Evolutionary conservation across 495 filamentous ascomycete genomes (phyloP).

Genomic region (Neurospora sp.): DNA sequence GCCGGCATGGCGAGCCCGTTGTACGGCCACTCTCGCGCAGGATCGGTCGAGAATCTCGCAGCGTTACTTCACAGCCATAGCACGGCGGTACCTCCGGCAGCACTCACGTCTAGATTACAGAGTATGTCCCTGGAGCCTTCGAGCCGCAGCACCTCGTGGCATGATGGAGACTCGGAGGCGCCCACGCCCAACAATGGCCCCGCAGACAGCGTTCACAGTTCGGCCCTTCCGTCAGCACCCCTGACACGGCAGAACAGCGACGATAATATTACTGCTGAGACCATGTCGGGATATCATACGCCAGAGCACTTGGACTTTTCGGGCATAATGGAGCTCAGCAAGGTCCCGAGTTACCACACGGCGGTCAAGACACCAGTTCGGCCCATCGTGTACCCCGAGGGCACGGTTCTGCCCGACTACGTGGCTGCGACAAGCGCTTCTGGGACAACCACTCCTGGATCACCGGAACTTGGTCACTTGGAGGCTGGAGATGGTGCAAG

Average conservation of each 20-base stretch:
- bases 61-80: conserved; percentile 29
- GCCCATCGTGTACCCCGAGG: conserved; percentile 20
- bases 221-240: conserved; percentile 23
- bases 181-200: conserved; percentile 19
- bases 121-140: conserved; percentile 41
- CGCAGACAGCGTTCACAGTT: conserved; percentile 18
- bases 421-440: conserved; percentile 30
- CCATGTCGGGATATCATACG: conserved; percentile 10
- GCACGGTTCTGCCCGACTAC: conserved; percentile 30
- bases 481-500: neutral
- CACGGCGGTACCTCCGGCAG: conserved; percentile 45
- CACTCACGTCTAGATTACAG: conserved; percentile 52
- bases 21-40: conserved; percentile 59
- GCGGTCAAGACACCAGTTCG: conserved; percentile 51
- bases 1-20: conserved; percentile 62
- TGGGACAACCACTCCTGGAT: neutral
- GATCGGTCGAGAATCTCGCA: conserved; percentile 69
- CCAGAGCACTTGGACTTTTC: conserved; percentile 54
- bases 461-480: neutral
- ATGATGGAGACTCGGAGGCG: conserved; percentile 14
- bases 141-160: conserved; percentile 23
- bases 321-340: conserved; percentile 53
- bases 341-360: conserved; percentile 73
- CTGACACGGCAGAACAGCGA: conserved; percentile 52
- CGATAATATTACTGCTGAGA: conserved; percentile 30